Conservation (phyloP, 176 grass and related monocot genomes). For the Elymus sibiricus region DNA sequence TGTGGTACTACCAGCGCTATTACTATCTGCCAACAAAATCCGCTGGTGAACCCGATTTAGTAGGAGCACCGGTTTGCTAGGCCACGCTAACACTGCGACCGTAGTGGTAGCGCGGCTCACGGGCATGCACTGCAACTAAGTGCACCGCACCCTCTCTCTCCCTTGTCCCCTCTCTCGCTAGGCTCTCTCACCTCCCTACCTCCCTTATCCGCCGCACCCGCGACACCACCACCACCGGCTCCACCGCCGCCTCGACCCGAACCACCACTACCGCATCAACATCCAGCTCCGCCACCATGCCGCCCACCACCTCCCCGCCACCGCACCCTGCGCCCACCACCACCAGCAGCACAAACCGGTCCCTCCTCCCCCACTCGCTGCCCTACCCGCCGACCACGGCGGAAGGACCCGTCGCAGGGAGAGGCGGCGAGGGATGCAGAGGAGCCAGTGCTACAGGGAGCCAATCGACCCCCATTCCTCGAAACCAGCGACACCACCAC, state of each 20-base stretch:
- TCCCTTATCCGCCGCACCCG: constrained; percentile 1
- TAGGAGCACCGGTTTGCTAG: too few relatives aligned
- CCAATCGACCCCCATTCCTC: constrained; percentile 1
- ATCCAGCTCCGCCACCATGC: constrained; percentile 19
- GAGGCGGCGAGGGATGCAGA: background rate
- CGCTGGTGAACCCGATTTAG: too few relatives aligned
- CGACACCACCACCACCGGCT: constrained; percentile 22
- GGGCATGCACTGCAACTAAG: too few relatives aligned
- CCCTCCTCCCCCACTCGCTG: background rate
- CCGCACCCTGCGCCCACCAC: background rate
- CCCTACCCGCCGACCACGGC: background rate
- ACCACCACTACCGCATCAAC: constrained; percentile 31
- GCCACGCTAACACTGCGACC: too few relatives aligned
- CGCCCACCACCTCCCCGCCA: background rate
- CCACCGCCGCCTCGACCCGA: constrained; percentile 39
- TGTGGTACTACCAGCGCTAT: too few relatives aligned
- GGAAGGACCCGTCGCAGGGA: background rate
- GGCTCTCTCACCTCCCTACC: too few relatives aligned
- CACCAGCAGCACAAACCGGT: background rate
- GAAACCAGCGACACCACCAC: constrained; percentile 9
- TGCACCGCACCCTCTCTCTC: too few relatives aligned
- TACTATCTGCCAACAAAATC: too few relatives aligned
- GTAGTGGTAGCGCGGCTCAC: too few relatives aligned
- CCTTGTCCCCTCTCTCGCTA: too few relatives aligned
- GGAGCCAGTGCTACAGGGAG: background rate